These are phyloP conservation scores for Lepidium didymum DNA, from an alignment of 345 rosid genomes.

Conservation along the genomic window DNA sequence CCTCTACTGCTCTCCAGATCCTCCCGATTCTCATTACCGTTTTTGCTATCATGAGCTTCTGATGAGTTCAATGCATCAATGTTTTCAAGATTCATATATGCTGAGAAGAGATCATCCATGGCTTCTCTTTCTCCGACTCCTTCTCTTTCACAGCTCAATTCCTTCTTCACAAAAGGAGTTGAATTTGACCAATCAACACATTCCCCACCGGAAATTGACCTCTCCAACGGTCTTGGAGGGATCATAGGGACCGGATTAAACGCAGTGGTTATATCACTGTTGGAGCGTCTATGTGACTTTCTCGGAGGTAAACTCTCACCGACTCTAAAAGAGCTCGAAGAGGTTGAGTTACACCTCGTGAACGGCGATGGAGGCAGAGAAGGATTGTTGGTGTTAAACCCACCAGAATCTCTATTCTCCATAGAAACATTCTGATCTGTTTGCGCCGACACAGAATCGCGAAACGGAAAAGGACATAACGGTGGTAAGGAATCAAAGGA, in stretches of 20 bases:
- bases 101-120: conserved; percentile 87
- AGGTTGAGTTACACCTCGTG: conserved; percentile 37
- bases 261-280: conserved; percentile 78
- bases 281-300: conserved; percentile 80
- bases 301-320: conserved; percentile 75
- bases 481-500: conserved; percentile 82
- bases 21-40: conserved; percentile 59
- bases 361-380: conserved; percentile 65
- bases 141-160: conserved; percentile 56
- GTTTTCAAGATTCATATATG: conserved; percentile 89
- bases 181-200: conserved; percentile 29
- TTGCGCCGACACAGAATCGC: conserved; percentile 29
- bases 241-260: conserved; percentile 44
- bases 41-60: conserved; percentile 63
- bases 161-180: conserved; percentile 44
- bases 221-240: conserved; percentile 43
- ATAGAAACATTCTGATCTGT: conserved; percentile 49
- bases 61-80: conserved; percentile 80
- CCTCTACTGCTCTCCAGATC: conserved; percentile 91
- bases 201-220: conserved; percentile 42
- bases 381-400: conserved; percentile 1
- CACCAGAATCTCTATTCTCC: conserved; percentile 53
- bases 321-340: neutral
- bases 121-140: conserved; percentile 65
- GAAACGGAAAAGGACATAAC: conserved; percentile 59